phyloP scores from a whole-genome alignment of 805 yeast genomes.

The Torulaspora quercuum region DNA sequence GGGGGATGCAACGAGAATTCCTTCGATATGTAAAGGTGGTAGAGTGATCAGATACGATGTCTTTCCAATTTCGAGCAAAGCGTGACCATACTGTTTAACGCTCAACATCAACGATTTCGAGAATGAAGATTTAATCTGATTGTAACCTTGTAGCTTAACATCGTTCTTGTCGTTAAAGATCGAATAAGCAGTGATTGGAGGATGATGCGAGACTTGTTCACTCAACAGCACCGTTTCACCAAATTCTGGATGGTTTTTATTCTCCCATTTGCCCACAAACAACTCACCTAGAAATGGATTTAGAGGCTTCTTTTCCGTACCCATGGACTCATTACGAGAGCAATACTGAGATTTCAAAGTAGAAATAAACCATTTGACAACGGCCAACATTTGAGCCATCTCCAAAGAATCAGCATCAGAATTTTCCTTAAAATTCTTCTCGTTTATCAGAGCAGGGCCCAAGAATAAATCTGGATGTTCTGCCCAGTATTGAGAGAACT shows the following conservation, averaged over 20 bases:
- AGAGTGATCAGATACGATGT: conserved; percentile 79
- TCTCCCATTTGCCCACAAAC: conserved; percentile 85
- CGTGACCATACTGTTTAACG: conserved; percentile 92
- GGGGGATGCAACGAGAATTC: conserved; percentile 85
- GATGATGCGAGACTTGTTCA: conserved; percentile 97
- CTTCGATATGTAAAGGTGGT: conserved; percentile 94
- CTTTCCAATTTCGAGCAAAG: conserved; percentile 60
- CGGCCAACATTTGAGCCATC: conserved; percentile 61
- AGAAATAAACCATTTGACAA: conserved; percentile 85
- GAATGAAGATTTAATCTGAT: conserved; percentile 81
- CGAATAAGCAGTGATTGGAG: conserved; percentile 93
- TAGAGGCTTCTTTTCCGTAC: conserved; percentile 95
- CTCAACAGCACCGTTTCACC: conserved; percentile 79
- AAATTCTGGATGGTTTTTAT: conserved; percentile 45
- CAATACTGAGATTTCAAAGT: conserved; percentile 92
- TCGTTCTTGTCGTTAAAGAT: conserved; percentile 69
- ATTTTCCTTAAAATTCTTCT: conserved; percentile 20
- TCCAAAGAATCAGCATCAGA: conserved; percentile 40
- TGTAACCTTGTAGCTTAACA: conserved; percentile 78
- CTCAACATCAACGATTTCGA: conserved; percentile 69
- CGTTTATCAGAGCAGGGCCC: conserved; percentile 54
- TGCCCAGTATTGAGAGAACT: conserved; percentile 95
- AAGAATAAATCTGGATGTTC: conserved; percentile 83
- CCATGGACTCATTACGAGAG: conserved; percentile 84
- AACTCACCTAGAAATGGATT: conserved; percentile 96